A percentile compares a stretch with the other conserved stretches of the same genome.
phyloP scores from a whole-genome alignment of 2,329 filamentous ascomycete species.

The Alternaria gaisen region DNA sequence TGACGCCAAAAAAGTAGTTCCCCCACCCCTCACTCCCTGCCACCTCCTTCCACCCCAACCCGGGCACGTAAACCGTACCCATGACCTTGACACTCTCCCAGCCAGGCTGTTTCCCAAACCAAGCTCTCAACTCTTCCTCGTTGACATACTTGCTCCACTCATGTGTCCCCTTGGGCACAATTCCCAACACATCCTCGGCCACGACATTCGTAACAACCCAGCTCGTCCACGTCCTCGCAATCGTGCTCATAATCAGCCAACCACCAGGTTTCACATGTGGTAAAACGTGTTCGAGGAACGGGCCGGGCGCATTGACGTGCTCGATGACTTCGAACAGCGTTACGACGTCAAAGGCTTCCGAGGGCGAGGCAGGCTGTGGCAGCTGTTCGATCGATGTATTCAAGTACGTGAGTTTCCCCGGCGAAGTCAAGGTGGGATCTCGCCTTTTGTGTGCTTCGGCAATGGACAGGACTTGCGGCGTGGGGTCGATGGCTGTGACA shows the following conservation, averaged over 20 bases:
- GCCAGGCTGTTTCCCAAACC: slow-evolving; percentile 54
- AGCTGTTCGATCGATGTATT: slow-evolving; percentile 81
- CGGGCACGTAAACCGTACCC: slow-evolving; percentile 91
- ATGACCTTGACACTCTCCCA: slow-evolving; percentile 65
- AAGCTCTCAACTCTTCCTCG: slow-evolving; percentile 72
- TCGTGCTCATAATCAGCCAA: slow-evolving; percentile 92
- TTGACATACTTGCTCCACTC: slow-evolving; percentile 98
- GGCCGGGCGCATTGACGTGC: slow-evolving; percentile 79
- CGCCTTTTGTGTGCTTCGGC: slow-evolving; percentile 77
- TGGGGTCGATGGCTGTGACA: slow-evolving; percentile 82
- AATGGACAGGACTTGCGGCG: slow-evolving; percentile 74
- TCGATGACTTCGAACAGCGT: slow-evolving; percentile 95
- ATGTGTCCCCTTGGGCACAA: slow-evolving; percentile 92
- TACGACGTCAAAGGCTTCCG: slow-evolving; percentile 75
- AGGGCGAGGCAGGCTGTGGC: slow-evolving; percentile 37
- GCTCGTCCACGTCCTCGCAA: slow-evolving; percentile 85
- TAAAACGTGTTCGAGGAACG: slow-evolving; percentile 76
- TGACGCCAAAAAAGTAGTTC: slow-evolving; percentile 95
- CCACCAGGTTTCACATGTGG: slow-evolving; percentile 87
- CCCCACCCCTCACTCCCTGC: slow-evolving; percentile 82
- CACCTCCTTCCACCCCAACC: slow-evolving; percentile 87
- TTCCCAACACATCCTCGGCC: slow-evolving; percentile 84
- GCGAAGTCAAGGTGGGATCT: slow-evolving; percentile 73
- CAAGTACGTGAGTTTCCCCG: slow-evolving; percentile 70
- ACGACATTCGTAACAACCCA: slow-evolving; percentile 93